Evolutionary conservation across 331 rosid genomes (phyloP).

Genomic region (Malus hybrid): DNA sequence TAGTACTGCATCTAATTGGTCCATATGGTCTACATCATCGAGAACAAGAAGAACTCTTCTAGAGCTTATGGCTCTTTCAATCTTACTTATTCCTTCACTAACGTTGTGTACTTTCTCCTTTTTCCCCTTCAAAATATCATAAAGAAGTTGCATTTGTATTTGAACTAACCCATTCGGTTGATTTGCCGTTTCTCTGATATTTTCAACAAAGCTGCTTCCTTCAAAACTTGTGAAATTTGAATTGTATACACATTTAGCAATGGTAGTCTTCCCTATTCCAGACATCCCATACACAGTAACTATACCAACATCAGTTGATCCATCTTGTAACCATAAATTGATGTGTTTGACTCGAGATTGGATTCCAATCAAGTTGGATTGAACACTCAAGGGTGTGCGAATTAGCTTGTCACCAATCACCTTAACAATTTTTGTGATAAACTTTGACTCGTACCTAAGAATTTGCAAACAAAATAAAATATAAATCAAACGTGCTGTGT

Average conservation of each 20-base stretch:
- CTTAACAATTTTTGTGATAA: not conserved
- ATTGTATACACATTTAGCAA: not conserved
- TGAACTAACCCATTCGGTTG: constrained; percentile 3
- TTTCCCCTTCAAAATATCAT: not conserved
- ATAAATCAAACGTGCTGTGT: not conserved
- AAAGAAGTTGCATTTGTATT: not conserved
- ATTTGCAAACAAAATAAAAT: not conserved
- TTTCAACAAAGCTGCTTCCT: constrained; percentile 1
- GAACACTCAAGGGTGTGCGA: not conserved
- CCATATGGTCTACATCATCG: no score
- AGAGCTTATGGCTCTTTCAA: not conserved
- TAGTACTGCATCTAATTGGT: no score
- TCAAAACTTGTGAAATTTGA: not conserved
- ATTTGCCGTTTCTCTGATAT: not conserved
- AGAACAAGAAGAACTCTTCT: no score
- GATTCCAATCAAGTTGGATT: not conserved
- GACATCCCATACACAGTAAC: not conserved
- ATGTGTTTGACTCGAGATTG: not conserved
- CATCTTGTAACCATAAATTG: not conserved
- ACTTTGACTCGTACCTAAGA: constrained; percentile 7
- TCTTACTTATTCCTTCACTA: not conserved
- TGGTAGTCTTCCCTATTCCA: constrained; percentile 14
- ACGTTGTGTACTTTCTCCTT: not conserved
- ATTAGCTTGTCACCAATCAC: not conserved
- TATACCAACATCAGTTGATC: not conserved